Base-by-base conservation (phyloP, 2,329 filamentous ascomycete species). In the Pseudocercospora cruenta region DNA sequence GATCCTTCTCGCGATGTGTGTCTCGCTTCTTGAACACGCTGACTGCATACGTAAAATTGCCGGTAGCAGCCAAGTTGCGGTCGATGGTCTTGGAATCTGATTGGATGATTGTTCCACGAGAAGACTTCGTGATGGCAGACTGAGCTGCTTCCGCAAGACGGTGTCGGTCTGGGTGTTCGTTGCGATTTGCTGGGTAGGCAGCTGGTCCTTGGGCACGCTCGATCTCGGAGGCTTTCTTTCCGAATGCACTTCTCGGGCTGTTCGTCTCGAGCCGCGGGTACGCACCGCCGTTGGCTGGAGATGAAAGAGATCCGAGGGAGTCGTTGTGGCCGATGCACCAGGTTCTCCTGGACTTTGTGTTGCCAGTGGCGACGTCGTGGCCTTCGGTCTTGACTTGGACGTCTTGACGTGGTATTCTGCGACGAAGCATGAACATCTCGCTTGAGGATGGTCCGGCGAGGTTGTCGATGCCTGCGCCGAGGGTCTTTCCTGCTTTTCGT, bases 201-300 rank as follows among this genome's bases (percentile, higher is more conserved):
- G 51, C 22, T 55, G 51, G 26, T n/a, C 51, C 51, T 58, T 63
- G 60, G 31, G 22, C n/a, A 36, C 51, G 49, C 54, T 65, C 58
- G 53, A 54, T 58, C 31, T 60, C 49, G 21, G 39, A 65, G n/a
- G 54, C 64, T 51, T 39, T 62, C 51, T 55, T 55, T 12, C 22
- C 51, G 24, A 55, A 55, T 16, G 60, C 61, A 58, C 62, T 65
- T 63, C 51, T 22, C 33, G 43, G 31, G 39, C 14, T 39, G 31
- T 58, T 62, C 16, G n/a, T 21, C 14, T 19, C 45, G 57, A 63
- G 69, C 69, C 64, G 70, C 66, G 45, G 70, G 70, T 71, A 71
- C 63, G 72, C 71, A 69, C 72, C 70, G 65, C 73, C 72, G 67
- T 73, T 74, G 70, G 70, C 71, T 67, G 69, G 63, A 55, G 54